Evolutionary conservation across 2,329 filamentous ascomycete species (phyloP).

Genomic region (Fonsecaea pedrosoi): DNA sequence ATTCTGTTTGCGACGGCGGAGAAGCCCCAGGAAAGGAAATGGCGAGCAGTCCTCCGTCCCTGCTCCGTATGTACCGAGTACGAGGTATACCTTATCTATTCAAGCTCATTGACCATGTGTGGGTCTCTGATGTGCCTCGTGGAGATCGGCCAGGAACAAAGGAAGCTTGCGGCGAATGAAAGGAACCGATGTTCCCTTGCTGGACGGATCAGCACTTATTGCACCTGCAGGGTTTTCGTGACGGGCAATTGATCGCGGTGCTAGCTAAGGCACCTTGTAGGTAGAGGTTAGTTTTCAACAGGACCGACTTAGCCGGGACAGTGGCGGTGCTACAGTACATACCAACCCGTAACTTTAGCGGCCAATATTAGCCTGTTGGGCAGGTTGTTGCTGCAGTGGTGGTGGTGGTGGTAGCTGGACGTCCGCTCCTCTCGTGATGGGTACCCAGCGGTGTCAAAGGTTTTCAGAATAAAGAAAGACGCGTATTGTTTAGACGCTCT

Average conservation of each 20-base stretch:
- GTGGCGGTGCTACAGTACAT: slow-evolving; percentile 4
- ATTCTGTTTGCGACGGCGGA: background rate
- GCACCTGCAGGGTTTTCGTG: slow-evolving; percentile 6
- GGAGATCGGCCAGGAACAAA: slow-evolving; percentile 11
- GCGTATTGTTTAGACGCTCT: no score
- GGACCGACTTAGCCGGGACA: background rate
- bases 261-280: background rate
- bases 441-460: background rate
- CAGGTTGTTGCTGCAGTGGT: background rate
- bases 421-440: no score
- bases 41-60: background rate
- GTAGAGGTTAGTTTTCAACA: background rate
- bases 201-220: background rate
- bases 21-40: background rate
- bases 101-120: background rate
- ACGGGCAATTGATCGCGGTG: background rate
- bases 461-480: background rate
- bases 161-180: slow-evolving; percentile 22
- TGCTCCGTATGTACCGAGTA: background rate
- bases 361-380: background rate
- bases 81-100: background rate
- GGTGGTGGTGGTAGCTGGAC: background rate
- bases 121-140: background rate
- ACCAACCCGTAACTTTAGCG: background rate
- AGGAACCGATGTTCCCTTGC: slow-evolving; percentile 8